Conservation (phyloP, 83 land plant genomes). For the Picea mariana region DNA sequence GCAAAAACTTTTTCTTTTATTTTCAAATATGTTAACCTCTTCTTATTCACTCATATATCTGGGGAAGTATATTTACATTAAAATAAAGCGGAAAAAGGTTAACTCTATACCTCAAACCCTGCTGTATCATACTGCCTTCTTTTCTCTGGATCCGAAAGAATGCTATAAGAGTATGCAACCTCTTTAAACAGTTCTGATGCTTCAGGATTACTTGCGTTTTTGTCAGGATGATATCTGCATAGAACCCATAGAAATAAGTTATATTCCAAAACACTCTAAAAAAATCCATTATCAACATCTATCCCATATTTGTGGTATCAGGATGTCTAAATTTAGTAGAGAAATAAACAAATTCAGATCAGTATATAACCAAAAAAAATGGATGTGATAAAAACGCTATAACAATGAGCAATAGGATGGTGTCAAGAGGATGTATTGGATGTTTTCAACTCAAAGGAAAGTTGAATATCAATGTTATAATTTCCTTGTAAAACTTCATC, state of each 20-base stretch:
- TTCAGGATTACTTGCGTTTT: constrained; percentile 90
- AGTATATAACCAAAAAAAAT: not conserved
- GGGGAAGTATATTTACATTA: not conserved
- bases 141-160: constrained; percentile 95
- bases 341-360: not conserved
- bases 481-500: not conserved
- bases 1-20: not conserved
- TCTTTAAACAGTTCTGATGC: constrained; percentile 94
- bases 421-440: no score
- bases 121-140: constrained; percentile 83
- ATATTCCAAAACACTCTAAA: not conserved
- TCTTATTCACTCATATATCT: not conserved
- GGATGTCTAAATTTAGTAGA: not conserved
- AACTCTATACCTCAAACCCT: constrained; percentile 79
- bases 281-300: not conserved
- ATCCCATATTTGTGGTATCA: not conserved
- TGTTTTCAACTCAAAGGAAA: no score
- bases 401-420: no score
- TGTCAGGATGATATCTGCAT: constrained; percentile 94
- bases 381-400: no score
- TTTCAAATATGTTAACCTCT: not conserved
- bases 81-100: not conserved
- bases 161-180: constrained; percentile 94
- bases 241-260: not conserved
- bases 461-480: not conserved